Evolutionary conservation across 2,329 filamentous ascomycete genomes (phyloP), one percentile per base, ranked within the genome.

Genomic region (Alternaria tenuissima): DNA sequence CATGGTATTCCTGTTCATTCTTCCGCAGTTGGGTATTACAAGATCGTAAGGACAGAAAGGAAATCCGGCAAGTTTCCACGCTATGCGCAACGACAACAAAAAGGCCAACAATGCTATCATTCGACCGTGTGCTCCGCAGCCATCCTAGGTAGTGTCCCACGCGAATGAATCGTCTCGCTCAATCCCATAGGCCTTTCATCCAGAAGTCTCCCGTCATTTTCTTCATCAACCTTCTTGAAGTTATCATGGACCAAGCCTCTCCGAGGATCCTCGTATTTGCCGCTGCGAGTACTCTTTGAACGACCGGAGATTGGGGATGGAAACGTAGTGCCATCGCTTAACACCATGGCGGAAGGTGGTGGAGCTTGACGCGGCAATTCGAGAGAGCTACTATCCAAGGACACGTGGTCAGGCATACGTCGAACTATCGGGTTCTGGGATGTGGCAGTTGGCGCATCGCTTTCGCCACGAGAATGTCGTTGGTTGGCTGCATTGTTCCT

Each of bases 151-250:
- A 67, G 46, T 7, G 65, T 64, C 18, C 43, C 57, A 7, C 48
- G 57, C 7, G 60, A 65, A 52, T 67, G 65, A 16, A 67, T 67
- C 26, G 65, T 67, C 56, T 67, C 65, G 52, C 59, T 59, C 8
- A 67, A 38, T 30, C 65, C 65, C 57, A 65, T 60, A 3, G 65
- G 65, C 28, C 54, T 58, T n/a, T 65, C 65, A 39, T 67, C 60
- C 52, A 67, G 34, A 7, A 67, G 55, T 32, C 65, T 57, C 11
- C 65, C 65, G 56, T 67, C 65, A 11, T 67, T 67, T 8, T 58
- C 58, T 28, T 65, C 60, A 14, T 67, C 65, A 3, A 59, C 57
- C 22, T 57, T 63, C 3, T 47, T 57, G 38, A 65, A 67, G 2
- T 44, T 46, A 20, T 62, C 63, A 8, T 60, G 65, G 14, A 54